Evolutionary conservation across 2,329 filamentous ascomycete genomes (phyloP).

Genomic region (Juglanconis juglandina): DNA sequence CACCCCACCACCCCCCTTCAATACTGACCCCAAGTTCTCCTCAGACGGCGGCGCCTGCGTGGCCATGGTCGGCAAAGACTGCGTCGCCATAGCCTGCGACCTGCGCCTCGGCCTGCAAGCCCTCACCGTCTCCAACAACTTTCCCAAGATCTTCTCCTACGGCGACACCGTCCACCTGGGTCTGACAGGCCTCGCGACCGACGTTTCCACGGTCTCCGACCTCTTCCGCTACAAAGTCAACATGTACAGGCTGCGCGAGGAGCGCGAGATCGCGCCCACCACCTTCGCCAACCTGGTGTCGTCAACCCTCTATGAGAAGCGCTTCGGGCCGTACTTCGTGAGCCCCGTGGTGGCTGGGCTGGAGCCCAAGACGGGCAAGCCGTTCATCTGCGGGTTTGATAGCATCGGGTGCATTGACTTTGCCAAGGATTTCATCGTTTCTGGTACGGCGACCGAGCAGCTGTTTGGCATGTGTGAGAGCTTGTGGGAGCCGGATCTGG

Average conservation of each 20-base stretch:
- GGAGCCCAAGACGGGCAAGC: conserved; percentile 88
- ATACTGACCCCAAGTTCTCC: conserved; percentile 21
- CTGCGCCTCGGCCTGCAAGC: conserved; percentile 95
- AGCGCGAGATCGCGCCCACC: conserved; percentile 89
- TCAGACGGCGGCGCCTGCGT: conserved; percentile 87
- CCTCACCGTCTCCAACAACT: conserved; percentile 98
- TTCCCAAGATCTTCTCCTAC: conserved; percentile 99
- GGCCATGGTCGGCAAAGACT: conserved; percentile 99
- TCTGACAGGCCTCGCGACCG: conserved; percentile 92
- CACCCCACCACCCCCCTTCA: conserved; percentile 4
- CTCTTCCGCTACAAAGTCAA: conserved; percentile 99
- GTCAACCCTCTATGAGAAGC: conserved; percentile 85
- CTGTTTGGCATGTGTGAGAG: conserved; percentile 98
- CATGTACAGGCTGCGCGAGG: conserved; percentile 98
- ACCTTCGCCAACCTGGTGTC: conserved; percentile 96
- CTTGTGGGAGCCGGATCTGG: conserved; percentile 95
- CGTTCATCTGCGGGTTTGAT: conserved; percentile 98
- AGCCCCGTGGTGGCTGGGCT: conserved; percentile 91
- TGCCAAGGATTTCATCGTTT: conserved; percentile 98
- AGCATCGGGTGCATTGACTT: conserved; percentile 99
- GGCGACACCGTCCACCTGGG: conserved; percentile 86
- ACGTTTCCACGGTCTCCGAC: conserved; percentile 90
- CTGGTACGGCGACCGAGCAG: conserved; percentile 93
- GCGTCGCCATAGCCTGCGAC: conserved; percentile 98
- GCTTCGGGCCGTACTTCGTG: conserved; percentile 96